These are phyloP conservation scores for Lachancea quebecensis DNA, from an alignment of 805 yeast genomes.

Conservation along the genomic window DNA sequence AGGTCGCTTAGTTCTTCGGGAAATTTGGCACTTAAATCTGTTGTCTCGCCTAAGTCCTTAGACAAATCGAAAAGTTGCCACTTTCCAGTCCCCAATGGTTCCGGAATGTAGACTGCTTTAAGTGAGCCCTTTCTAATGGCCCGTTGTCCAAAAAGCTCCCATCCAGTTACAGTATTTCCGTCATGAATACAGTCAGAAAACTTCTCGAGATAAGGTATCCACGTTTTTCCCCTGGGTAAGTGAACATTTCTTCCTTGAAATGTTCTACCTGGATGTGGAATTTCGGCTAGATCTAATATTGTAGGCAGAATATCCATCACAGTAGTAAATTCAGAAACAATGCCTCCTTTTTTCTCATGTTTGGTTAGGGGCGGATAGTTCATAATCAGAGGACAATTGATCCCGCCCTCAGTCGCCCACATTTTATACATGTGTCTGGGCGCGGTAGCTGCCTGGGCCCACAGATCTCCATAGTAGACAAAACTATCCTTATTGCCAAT, in stretches of 20 bases:
- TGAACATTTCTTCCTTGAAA: constrained; percentile 41
- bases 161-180: constrained; percentile 42
- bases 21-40: constrained; percentile 35
- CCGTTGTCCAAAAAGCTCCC: constrained; percentile 54
- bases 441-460: constrained; percentile 61
- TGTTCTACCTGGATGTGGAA: constrained; percentile 36
- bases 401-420: constrained; percentile 58
- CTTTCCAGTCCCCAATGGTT: constrained; percentile 41
- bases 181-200: constrained; percentile 31
- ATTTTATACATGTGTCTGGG: constrained; percentile 48
- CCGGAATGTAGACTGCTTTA: constrained; percentile 44
- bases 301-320: constrained; percentile 60
- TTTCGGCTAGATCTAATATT: constrained; percentile 42
- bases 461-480: constrained; percentile 47
- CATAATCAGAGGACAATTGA: constrained; percentile 48
- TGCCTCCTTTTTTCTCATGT: constrained; percentile 24
- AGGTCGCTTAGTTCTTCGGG: constrained; percentile 37
- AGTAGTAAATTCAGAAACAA: constrained; percentile 40
- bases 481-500: constrained; percentile 44
- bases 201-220: constrained; percentile 35
- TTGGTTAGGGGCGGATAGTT: constrained; percentile 35
- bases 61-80: constrained; percentile 44
- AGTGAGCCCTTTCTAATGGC: constrained; percentile 46
- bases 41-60: constrained; percentile 46
- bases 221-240: constrained; percentile 40